A percentile compares a stretch with the other conserved stretches of the same genome.
Conservation (phyloP, 768 basidiomycete species). For the Krasilnikovozyma curviuscula region DNA sequence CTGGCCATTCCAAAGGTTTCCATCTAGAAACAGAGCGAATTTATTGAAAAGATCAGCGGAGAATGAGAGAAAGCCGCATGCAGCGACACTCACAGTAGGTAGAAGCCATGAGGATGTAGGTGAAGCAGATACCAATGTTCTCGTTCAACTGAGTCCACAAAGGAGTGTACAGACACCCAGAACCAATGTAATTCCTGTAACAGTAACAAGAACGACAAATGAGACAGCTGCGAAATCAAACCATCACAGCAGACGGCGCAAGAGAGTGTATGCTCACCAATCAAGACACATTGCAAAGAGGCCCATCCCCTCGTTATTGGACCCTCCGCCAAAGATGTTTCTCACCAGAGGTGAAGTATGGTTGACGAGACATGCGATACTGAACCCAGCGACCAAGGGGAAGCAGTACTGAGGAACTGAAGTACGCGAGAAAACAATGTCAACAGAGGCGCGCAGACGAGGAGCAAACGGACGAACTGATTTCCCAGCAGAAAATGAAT, state of each 20-base stretch:
- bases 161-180: slow-evolving; percentile 22
- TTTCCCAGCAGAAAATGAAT: slow-evolving; percentile 14
- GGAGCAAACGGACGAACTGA: not conserved
- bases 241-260: too few relatives aligned
- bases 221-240: too few relatives aligned
- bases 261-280: too few relatives aligned
- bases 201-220: too few relatives aligned
- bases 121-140: slow-evolving; percentile 12
- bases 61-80: too few relatives aligned
- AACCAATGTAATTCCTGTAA: slow-evolving; percentile 16
- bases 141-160: slow-evolving; percentile 20
- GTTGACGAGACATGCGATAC: slow-evolving; percentile 26
- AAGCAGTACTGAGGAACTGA: slow-evolving; percentile 31
- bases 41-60: too few relatives aligned
- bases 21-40: too few relatives aligned
- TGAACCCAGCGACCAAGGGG: slow-evolving; percentile 19
- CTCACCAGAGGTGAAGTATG: slow-evolving; percentile 23
- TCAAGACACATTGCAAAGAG: slow-evolving; percentile 12
- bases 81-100: too few relatives aligned
- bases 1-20: slow-evolving; percentile 20
- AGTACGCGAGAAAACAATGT: not conserved
- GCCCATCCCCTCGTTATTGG: slow-evolving; percentile 28
- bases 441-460: too few relatives aligned
- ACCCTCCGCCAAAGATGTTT: slow-evolving; percentile 29
- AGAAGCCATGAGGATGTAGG: slow-evolving; percentile 17